These are phyloP conservation scores for Phytopythium vexans DNA, from an alignment of 352 stramenopile species.

Conservation along the genomic window DNA sequence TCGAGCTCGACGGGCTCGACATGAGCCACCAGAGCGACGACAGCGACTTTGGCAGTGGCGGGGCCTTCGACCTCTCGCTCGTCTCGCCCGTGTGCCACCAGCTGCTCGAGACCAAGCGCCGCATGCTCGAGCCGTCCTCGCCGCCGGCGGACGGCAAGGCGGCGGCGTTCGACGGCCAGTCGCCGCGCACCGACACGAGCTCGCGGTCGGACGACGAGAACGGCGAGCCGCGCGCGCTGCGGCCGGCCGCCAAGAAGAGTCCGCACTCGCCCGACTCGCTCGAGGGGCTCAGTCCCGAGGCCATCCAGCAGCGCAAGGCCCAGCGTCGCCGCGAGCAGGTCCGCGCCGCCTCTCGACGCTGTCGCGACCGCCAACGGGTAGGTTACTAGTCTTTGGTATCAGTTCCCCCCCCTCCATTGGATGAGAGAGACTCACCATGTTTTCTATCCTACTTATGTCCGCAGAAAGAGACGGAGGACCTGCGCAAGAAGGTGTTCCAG, in stretches of 20 bases:
- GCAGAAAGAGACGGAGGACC: slow-evolving; percentile 56
- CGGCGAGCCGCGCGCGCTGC: slow-evolving; percentile 20
- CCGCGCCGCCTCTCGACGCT: slow-evolving; percentile 50
- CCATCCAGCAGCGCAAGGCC: slow-evolving; percentile 56
- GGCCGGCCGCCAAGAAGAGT: slow-evolving; percentile 14
- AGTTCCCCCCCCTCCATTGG: neutral
- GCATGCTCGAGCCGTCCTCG: slow-evolving; percentile 24
- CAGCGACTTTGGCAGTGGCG: neutral
- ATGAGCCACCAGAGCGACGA: neutral
- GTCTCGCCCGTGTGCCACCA: slow-evolving; percentile 33
- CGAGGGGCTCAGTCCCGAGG: slow-evolving; percentile 39
- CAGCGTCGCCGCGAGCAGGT: slow-evolving; percentile 62
- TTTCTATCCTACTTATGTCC: neutral
- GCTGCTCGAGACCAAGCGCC: slow-evolving; percentile 41
- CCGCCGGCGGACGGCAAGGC: slow-evolving; percentile 6
- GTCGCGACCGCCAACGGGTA: slow-evolving; percentile 47
- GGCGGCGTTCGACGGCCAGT: slow-evolving; percentile 21
- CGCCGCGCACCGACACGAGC: slow-evolving; percentile 30
- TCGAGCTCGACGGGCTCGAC: slow-evolving; percentile 1
- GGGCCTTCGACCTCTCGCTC: slow-evolving; percentile 11
- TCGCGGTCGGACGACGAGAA: slow-evolving; percentile 42
- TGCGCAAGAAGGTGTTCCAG: slow-evolving; percentile 67
- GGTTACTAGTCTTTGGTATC: slow-evolving; percentile 9
- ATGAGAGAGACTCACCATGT: neutral
- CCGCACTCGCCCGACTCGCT: slow-evolving; percentile 8